phyloP scores from a whole-genome alignment of 371 early-diverging fungal species.

The Mucor circinelloides region DNA sequence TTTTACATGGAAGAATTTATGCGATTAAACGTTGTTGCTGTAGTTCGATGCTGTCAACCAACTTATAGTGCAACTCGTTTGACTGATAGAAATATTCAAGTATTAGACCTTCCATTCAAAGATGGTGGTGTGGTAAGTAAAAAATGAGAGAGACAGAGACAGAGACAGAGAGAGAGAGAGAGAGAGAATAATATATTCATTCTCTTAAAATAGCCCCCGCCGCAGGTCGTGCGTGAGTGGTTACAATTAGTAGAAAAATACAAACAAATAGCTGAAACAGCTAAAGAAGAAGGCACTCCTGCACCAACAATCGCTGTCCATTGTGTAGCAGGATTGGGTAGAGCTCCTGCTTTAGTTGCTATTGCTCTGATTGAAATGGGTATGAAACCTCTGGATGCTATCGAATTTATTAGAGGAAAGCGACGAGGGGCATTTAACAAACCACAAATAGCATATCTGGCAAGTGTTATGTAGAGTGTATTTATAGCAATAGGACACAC shows the following conservation, averaged over 20 bases:
- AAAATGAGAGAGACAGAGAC: not conserved
- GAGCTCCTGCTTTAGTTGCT: constrained; percentile 75
- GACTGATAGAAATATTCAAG: constrained; percentile 60
- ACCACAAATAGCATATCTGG: constrained; percentile 72
- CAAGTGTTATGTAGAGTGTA: constrained; percentile 7
- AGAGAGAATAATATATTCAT: not conserved
- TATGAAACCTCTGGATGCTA: constrained; percentile 80
- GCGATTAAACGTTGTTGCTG: constrained; percentile 78
- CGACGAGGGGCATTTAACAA: constrained; percentile 88
- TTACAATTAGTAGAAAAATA: constrained; percentile 66
- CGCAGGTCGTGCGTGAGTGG: constrained; percentile 73
- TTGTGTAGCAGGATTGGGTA: constrained; percentile 86
- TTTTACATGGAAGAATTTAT: constrained; percentile 82
- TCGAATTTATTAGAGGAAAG: constrained; percentile 75
- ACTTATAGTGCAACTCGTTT: constrained; percentile 78
- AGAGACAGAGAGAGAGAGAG: no score
- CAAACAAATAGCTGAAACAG: constrained; percentile 32
- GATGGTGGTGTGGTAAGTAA: constrained; percentile 68
- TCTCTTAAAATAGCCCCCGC: constrained; percentile 58
- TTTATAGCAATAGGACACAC: not conserved
- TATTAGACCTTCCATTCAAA: constrained; percentile 49
- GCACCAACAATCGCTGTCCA: constrained; percentile 83
- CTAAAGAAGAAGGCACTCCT: constrained; percentile 36
- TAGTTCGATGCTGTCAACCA: constrained; percentile 87
- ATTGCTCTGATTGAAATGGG: constrained; percentile 87